These are phyloP conservation scores for Akebia trifoliata DNA, from an alignment of 164 flowering plant species.

Conservation along the genomic window DNA sequence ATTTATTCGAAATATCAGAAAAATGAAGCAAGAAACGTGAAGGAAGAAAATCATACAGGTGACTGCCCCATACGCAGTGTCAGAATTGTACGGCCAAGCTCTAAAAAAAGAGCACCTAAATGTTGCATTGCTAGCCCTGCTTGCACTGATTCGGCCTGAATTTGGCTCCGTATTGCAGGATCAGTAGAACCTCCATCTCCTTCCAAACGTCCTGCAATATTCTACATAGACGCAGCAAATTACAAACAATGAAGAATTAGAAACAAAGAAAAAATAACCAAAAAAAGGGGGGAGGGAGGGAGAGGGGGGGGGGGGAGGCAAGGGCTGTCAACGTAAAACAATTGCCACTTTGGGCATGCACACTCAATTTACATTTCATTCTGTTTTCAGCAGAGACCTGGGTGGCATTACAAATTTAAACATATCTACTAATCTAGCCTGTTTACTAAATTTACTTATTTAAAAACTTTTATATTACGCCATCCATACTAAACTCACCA, in stretches of 20 bases:
- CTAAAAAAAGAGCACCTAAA: slow-evolving; percentile 86
- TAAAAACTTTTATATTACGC: too few relatives aligned
- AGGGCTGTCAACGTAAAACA: too few relatives aligned
- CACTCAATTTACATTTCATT: too few relatives aligned
- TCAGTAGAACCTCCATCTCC: slow-evolving; percentile 58
- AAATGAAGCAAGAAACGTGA: background rate
- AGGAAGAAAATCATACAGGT: slow-evolving; percentile 50
- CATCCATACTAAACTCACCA: too few relatives aligned
- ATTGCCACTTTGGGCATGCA: too few relatives aligned
- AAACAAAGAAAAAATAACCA: background rate
- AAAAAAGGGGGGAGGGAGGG: background rate
- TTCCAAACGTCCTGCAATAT: slow-evolving; percentile 74
- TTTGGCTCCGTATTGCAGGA: slow-evolving; percentile 51
- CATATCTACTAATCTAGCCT: too few relatives aligned
- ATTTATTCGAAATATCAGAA: background rate
- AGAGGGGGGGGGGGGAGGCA: too few relatives aligned
- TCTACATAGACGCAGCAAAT: slow-evolving; percentile 60
- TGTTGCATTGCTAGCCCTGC: slow-evolving; percentile 85
- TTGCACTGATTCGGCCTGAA: slow-evolving; percentile 68
- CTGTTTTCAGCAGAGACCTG: too few relatives aligned
- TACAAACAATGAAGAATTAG: slow-evolving; percentile 31
- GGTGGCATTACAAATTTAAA: too few relatives aligned
- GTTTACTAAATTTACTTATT: too few relatives aligned
- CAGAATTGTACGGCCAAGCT: slow-evolving; percentile 89
- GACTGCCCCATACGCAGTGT: slow-evolving; percentile 85